Evolutionary conservation across 2,329 filamentous ascomycete genomes (phyloP), one percentile per base, ranked within the genome.

Genomic region (Metarhizium anisopliae): DNA sequence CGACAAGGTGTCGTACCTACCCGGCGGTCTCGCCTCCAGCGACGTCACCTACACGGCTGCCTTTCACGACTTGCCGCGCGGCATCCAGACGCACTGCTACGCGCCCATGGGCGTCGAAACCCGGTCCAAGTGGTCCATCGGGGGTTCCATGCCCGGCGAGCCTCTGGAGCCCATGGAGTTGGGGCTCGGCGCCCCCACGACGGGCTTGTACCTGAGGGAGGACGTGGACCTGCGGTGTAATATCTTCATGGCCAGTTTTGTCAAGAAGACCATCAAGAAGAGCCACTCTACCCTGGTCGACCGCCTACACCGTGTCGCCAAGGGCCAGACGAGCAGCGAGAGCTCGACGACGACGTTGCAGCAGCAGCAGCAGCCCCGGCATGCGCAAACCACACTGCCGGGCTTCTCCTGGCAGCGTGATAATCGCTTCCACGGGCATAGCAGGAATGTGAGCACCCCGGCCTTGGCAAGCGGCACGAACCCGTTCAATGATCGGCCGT

Each of bases 151-250:
- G 47, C 85, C 86, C 0, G 87, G 86, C 18, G 89, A 95, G 69
- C 80, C 83, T 1, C 74, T 77, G 35, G 79, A 86, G 63, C 77
- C 82, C 0, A 71, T 80, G 11, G 88, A 93, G 71, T 70, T 89
- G 25, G 87, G 85, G 5, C 70, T 88, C 6, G 79, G 79, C 14
- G 82, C 79, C 0, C 89, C 90, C 0, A 70, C 77, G 25, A 74
- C 82, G 45, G 90, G 90, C 0, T 74, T 95, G 13, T 95, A 91
- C 66, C 74, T 95, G 47, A 79, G 87, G n/a, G 90, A 95, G 74
- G 90, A 95, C 61, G 85, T 94, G 51, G 86, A 90, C 59, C 61
- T 95, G 77, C 81, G 81, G 56, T 95, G 90, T 73, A 93, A 91
- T 64, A 74, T 90, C 56, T 74, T 94, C 59, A 81, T 94, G 74